Evolutionary conservation across 2,329 filamentous ascomycete species (phyloP), one percentile per base, ranked within the genome.

Genomic region (Cadophora luteo-olivacea): DNA sequence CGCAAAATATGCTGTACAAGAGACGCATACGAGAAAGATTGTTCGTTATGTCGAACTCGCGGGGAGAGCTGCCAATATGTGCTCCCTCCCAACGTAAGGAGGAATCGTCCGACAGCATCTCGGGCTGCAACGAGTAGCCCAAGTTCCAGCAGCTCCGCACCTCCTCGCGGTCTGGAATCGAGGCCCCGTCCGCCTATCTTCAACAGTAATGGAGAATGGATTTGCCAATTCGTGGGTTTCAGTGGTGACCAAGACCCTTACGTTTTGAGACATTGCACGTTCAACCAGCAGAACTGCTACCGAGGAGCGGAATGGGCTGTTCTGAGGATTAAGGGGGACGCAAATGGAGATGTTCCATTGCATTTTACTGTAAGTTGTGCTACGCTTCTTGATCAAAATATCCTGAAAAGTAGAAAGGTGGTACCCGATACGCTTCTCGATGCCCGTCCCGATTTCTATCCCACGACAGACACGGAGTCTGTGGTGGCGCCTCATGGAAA

Each of bases 191-290:
- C 25, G 19, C 24, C 25, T 55, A 32, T 33, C 2, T 55, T 48
- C n/a, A n/a, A 29, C 52, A 41, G 36, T 4, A 64, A 36, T 32
- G 60, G 36, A 6, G 72, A 72, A 61, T 73, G 71, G 71, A 71
- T 72, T 61, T 74, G 71, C 54, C 73, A 75, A 25, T 73, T 75
- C 55, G 74, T 75, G 12, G 74, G 74, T 4, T 63, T 73, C 25
- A 75, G 73, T 68, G 72, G 74, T 51, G 74, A 75, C 66, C 74
- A 75, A 52, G 74, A 75, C 66, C 73, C 73, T 4, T 74, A 71
- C 67, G 74, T 75, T 12, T 64, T 75, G 12, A 55, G 72, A 29
- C 73, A 75, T 67, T 75, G 71, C 64, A 72, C 73, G 14, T 75
- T 75, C 69, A 73, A 75, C 66, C 66, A 73, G 51, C 65, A 72